A percentile compares a stretch with the other conserved stretches of the same genome.
Conservation (phyloP, 1,284 basidiomycete species). For the Heterobasidion parviporum region DNA sequence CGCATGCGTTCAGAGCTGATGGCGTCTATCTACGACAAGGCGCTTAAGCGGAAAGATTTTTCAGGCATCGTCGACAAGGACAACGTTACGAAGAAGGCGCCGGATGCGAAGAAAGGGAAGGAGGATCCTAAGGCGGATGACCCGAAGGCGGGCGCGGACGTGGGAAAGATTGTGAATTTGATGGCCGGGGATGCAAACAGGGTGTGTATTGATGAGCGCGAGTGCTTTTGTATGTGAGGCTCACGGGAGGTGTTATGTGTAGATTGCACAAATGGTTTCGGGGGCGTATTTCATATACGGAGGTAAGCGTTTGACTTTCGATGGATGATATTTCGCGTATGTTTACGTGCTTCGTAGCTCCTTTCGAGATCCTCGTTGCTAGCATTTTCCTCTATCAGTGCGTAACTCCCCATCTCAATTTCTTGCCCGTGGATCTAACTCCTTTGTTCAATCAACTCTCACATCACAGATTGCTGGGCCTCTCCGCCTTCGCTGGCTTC, state of each 20-base stretch:
- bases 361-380: constrained; percentile 77
- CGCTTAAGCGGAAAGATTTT: constrained; percentile 78
- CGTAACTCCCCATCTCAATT: constrained; percentile 16
- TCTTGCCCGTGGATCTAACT: constrained; percentile 2
- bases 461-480: constrained; percentile 60
- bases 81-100: constrained; percentile 16
- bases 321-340: not conserved
- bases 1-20: constrained; percentile 70
- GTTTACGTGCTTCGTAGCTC: constrained; percentile 29
- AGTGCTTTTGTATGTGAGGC: not conserved
- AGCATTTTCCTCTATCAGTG: constrained; percentile 74
- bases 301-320: constrained; percentile 25
- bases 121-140: constrained; percentile 40
- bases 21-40: constrained; percentile 85
- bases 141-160: constrained; percentile 59
- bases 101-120: constrained; percentile 17
- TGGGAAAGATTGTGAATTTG: constrained; percentile 73
- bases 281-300: constrained; percentile 59
- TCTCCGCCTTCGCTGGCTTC: constrained; percentile 81
- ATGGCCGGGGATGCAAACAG: constrained; percentile 65
- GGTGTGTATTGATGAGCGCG: constrained; percentile 19
- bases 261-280: constrained; percentile 38
- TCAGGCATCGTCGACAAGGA: constrained; percentile 63
- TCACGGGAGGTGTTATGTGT: not conserved
- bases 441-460: not conserved